Evolutionary conservation across 2,329 filamentous ascomycete genomes (phyloP), one percentile per base, ranked within the genome.

Genomic region (Phymatotrichopsis omnivora): DNA sequence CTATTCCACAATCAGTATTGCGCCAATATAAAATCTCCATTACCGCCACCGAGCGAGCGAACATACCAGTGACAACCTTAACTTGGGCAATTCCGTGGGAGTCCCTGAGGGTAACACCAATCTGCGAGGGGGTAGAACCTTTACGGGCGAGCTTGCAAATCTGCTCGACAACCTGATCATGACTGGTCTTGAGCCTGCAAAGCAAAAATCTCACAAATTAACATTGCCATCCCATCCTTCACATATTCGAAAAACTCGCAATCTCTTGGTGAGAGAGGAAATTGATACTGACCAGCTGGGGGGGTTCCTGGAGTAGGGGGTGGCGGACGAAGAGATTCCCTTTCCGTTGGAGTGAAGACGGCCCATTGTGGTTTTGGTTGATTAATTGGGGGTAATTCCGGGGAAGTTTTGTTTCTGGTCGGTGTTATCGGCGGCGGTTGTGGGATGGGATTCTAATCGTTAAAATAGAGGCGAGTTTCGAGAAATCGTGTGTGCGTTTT

Each of bases 81-180:
- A 95, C 89, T 75, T 96, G 91, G 63, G 91, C 85, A 70, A 98
- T 77, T 67, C 93, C 93, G 75, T 98, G 91, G 66, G 82, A 86
- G 73, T 98, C 93, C 75, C 93, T 80, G 68, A 98, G 85, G 64
- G 96, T 75, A 67, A 96, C 89, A 83, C 93, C 91, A 64, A 98
- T 98, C 77, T 96, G 89, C 58, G 87, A 95, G 63, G 91, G 91
- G 60, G 89, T 94, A 61, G 85, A 85, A 74, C 93, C 91, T 83
- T 96, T 96, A 75, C 85, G 87, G 67, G 91, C 91, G 68, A 96
- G 83, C 77, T 93, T 93, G 75, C 83, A 87, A 74, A 98, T 98
- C 75, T 96, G 87, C 68, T 98, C 91, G 63, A 94, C 85, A 68
- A 98, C 86, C 75, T 93, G 85, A 64, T 95, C 86, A 66, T 91